These are phyloP conservation scores for Pythium volutum DNA, from an alignment of 352 stramenopile species.

Conservation along the genomic window DNA sequence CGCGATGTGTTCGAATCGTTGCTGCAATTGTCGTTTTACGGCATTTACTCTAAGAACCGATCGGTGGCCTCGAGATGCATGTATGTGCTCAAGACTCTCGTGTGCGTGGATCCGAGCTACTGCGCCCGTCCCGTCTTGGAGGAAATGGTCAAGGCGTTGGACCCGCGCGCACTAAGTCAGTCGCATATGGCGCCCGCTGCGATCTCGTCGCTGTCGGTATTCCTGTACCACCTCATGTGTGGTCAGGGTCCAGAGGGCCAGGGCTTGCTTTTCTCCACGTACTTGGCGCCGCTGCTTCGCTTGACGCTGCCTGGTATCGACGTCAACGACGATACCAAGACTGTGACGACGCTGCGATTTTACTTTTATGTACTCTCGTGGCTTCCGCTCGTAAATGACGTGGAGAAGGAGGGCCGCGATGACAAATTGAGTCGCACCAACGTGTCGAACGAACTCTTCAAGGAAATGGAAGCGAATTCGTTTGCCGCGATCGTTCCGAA, in stretches of 20 bases:
- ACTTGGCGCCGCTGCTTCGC: conserved; percentile 53
- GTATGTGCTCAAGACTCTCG: conserved; percentile 63
- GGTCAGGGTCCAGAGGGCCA: conserved; percentile 42
- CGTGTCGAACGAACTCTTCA: conserved; percentile 15
- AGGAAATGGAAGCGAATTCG: conserved; percentile 39
- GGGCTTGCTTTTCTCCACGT: conserved; percentile 52
- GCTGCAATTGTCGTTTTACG: conserved; percentile 53
- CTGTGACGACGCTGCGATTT: conserved; percentile 50
- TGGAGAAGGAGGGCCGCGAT: conserved; percentile 33
- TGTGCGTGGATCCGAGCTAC: conserved; percentile 48
- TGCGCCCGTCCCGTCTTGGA: conserved; percentile 48
- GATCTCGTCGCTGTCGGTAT: conserved; percentile 63
- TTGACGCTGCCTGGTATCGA: conserved; percentile 72
- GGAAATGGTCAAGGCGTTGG: conserved; percentile 69
- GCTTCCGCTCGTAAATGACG: conserved; percentile 69
- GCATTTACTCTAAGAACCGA: conserved; percentile 74
- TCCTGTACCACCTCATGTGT: conserved; percentile 62
- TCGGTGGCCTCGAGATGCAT: conserved; percentile 64
- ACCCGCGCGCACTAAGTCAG: conserved; percentile 67
- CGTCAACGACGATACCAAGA: conserved; percentile 78
- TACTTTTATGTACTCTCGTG: conserved; percentile 72
- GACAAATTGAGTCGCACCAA: conserved; percentile 19
- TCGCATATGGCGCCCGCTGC: conserved; percentile 66
- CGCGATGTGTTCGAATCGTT: conserved; percentile 43
- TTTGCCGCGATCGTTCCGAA: conserved; percentile 38